Conservation (phyloP, 768 basidiomycete species). For the Kwoniella sp. region DNA sequence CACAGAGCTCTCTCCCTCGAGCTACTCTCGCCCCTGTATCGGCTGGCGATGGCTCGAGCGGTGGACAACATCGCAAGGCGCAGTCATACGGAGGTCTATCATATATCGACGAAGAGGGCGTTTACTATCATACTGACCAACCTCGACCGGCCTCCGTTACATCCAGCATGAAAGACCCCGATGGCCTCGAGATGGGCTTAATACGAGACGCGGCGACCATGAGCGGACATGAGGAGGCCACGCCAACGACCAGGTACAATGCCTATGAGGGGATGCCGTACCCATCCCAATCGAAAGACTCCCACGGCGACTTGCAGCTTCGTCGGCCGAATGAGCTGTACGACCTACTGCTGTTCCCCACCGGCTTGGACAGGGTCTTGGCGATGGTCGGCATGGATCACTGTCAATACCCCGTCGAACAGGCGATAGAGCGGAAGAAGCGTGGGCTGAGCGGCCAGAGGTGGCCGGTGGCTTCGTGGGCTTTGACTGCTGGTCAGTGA, state of each 20-base stretch:
- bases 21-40: background rate
- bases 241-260: conserved; percentile 2
- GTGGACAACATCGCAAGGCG: background rate
- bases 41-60: conserved; percentile 3
- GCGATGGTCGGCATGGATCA: conserved; percentile 25
- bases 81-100: conserved; percentile 25
- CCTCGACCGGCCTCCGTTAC: conserved; percentile 20
- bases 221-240: background rate
- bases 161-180: conserved; percentile 1
- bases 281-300: conserved; percentile 17
- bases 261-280: conserved; percentile 16
- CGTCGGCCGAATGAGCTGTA: conserved; percentile 14
- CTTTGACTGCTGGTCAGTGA: conserved; percentile 54
- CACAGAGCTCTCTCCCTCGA: background rate
- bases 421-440: conserved; percentile 82
- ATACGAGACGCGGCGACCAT: conserved; percentile 2
- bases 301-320: background rate
- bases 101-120: conserved; percentile 43
- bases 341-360: conserved; percentile 30
- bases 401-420: conserved; percentile 53
- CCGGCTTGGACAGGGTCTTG: conserved; percentile 36
- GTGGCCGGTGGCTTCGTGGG: conserved; percentile 70
- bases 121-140: conserved; percentile 25
- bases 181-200: conserved; percentile 26
- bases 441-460: conserved; percentile 76